These are phyloP conservation scores for Fusarium praegraminearum DNA, from an alignment of 2,329 filamentous ascomycete genomes.

Conservation along the genomic window DNA sequence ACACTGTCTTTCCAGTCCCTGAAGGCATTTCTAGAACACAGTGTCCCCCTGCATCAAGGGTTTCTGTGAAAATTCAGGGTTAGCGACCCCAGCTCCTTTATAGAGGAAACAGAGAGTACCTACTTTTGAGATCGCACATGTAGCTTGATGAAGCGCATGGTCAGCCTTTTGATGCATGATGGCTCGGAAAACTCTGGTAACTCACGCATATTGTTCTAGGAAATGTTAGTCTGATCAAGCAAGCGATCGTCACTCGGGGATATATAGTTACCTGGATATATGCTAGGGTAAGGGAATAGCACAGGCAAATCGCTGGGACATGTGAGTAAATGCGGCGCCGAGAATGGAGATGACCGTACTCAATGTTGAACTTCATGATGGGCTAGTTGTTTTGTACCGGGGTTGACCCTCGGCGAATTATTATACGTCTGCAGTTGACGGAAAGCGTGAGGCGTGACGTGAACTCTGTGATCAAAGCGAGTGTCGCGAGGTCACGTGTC, in stretches of 20 bases:
- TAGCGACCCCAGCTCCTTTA: conserved; percentile 1
- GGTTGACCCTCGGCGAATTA: conserved; percentile 33
- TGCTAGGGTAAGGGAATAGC: conserved; percentile 69
- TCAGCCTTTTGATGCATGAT: conserved; percentile 8
- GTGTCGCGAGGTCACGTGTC: conserved; percentile 51
- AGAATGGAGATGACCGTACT: conserved; percentile 52
- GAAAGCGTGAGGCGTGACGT: conserved; percentile 44
- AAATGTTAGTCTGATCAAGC: background rate
- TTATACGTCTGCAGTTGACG: conserved; percentile 14
- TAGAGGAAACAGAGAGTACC: background rate
- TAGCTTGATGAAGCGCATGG: conserved; percentile 54
- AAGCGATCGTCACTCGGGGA: background rate
- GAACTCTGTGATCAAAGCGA: conserved; percentile 39
- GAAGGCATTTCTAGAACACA: conserved; percentile 99
- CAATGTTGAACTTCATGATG: conserved; percentile 66
- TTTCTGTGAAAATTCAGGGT: conserved; percentile 59
- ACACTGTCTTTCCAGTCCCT: conserved; percentile 97
- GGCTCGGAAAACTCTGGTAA: conserved; percentile 10
- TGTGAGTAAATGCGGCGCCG: conserved; percentile 33
- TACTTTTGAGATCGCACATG: conserved; percentile 70
- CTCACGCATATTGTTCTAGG: conserved; percentile 68
- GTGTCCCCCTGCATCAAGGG: conserved; percentile 92
- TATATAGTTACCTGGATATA: conserved; percentile 63
- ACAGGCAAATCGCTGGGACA: conserved; percentile 65
- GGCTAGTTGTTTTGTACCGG: conserved; percentile 25